These are phyloP conservation scores for Xylariaceae sp. DNA, from an alignment of 2,329 filamentous ascomycete species.

Conservation along the genomic window DNA sequence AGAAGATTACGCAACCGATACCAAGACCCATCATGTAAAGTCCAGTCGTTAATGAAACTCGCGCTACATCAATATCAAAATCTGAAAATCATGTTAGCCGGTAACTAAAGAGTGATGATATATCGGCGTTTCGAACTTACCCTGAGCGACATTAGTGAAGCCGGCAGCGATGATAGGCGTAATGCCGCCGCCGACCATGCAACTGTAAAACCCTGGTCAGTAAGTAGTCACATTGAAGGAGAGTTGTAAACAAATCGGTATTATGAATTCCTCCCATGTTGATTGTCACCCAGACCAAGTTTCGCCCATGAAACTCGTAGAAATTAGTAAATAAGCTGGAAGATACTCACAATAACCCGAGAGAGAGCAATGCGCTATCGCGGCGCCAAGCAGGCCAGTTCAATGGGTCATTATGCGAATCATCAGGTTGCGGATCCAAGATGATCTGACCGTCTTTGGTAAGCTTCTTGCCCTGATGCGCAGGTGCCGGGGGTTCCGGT, in stretches of 20 bases:
- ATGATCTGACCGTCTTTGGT: constrained; percentile 80
- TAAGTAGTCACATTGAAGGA: not conserved
- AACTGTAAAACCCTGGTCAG: constrained; percentile 35
- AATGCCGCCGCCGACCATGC: constrained; percentile 88
- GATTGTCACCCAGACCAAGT: not conserved
- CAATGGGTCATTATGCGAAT: constrained; percentile 82
- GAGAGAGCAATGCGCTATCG: constrained; percentile 70
- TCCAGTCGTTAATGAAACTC: constrained; percentile 65
- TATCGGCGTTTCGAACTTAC: constrained; percentile 36
- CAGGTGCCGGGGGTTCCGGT: constrained; percentile 32
- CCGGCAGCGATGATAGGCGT: constrained; percentile 86
- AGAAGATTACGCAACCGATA: constrained; percentile 75
- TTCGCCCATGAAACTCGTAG: not conserved
- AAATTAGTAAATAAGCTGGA: not conserved
- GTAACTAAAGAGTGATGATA: not conserved
- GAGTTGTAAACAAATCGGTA: not conserved
- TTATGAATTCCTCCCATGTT: not conserved
- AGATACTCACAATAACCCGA: constrained; percentile 64
- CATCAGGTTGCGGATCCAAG: constrained; percentile 85
- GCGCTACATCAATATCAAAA: constrained; percentile 60
- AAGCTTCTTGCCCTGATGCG: constrained; percentile 57
- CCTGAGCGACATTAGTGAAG: constrained; percentile 70
- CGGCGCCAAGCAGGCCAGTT: constrained; percentile 85
- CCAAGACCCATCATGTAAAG: constrained; percentile 88
- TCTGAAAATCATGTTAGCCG: constrained; percentile 31